These are phyloP conservation scores for Sclerotinia trifoliorum DNA, from an alignment of 2,329 filamentous ascomycete genomes.

Conservation along the genomic window DNA sequence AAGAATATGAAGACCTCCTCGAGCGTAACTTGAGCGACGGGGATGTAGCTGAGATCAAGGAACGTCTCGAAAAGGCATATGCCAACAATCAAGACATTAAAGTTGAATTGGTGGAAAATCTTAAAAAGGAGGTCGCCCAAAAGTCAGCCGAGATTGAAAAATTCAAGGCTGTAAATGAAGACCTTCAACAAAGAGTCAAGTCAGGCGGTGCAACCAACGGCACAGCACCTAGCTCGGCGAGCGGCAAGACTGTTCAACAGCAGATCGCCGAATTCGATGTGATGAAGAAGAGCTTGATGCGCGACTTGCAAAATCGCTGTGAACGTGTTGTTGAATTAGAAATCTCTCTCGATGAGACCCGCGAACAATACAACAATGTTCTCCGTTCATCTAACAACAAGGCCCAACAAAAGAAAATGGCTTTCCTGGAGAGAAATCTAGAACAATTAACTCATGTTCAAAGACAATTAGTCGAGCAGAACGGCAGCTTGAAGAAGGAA, in stretches of 20 bases:
- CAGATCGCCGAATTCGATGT: constrained; percentile 98
- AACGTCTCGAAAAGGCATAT: constrained; percentile 73
- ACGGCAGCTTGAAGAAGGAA: constrained; percentile 96
- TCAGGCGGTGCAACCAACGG: constrained; percentile 61
- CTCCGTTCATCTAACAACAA: constrained; percentile 95
- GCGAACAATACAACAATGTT: constrained; percentile 99
- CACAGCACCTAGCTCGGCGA: constrained; percentile 54
- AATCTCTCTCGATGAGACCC: constrained; percentile 93
- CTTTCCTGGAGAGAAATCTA: constrained; percentile 95
- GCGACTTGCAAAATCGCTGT: constrained; percentile 95
- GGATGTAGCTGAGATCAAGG: constrained; percentile 83
- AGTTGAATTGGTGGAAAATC: constrained; percentile 69
- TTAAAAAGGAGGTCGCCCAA: constrained; percentile 72
- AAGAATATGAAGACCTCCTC: constrained; percentile 80
- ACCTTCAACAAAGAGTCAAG: constrained; percentile 73
- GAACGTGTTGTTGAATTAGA: constrained; percentile 97
- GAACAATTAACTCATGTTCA: constrained; percentile 98
- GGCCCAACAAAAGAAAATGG: constrained; percentile 99
- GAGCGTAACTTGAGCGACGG: constrained; percentile 73
- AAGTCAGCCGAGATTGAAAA: constrained; percentile 80
- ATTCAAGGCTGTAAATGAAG: constrained; percentile 77
- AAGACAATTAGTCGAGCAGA: constrained; percentile 96
- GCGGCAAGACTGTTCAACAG: constrained; percentile 91
- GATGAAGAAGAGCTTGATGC: constrained; percentile 99
- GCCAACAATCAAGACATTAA: constrained; percentile 72